A percentile compares a stretch with the other conserved stretches of the same genome.
Evolutionary conservation across 768 basidiomycete genomes (phyloP).

Genomic region (Russula lepida): DNA sequence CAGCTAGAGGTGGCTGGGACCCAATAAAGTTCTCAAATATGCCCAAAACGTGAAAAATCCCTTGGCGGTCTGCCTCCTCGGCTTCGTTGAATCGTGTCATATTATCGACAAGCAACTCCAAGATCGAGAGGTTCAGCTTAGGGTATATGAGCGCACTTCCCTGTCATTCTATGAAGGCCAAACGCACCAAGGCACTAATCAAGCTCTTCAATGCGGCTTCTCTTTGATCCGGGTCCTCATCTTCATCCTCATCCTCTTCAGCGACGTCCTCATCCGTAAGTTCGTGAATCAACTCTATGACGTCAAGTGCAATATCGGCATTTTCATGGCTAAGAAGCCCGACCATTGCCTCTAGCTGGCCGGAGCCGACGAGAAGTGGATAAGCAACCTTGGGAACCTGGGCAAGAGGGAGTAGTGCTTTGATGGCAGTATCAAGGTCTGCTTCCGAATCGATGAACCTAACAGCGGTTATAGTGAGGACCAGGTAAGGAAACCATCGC

Average conservation of each 20-base stretch:
- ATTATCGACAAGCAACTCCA: conserved; percentile 88
- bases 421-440: conserved; percentile 82
- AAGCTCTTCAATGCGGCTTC: conserved; percentile 67
- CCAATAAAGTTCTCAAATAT: conserved; percentile 91
- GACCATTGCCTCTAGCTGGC: conserved; percentile 58
- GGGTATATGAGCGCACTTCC: conserved; percentile 6
- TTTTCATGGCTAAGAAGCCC: conserved; percentile 95
- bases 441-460: conserved; percentile 99
- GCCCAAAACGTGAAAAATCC: conserved; percentile 89
- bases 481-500: not conserved
- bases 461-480: conserved; percentile 6
- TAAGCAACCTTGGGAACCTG: conserved; percentile 79
- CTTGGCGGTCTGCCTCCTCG: conserved; percentile 87
- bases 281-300: conserved; percentile 87
- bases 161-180: not conserved
- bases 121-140: conserved; percentile 73
- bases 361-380: conserved; percentile 78
- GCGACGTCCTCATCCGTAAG: conserved; percentile 95
- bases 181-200: conserved; percentile 65
- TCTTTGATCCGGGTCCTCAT: conserved; percentile 52
- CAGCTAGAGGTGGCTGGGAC: conserved; percentile 70
- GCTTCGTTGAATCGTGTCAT: conserved; percentile 78
- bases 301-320: conserved; percentile 92
- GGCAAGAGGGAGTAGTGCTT: conserved; percentile 80
- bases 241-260: conserved; percentile 56